Evolutionary conservation across 305 asterid genomes (phyloP).

Genomic region (Fraxinus xanthoxyloides): DNA sequence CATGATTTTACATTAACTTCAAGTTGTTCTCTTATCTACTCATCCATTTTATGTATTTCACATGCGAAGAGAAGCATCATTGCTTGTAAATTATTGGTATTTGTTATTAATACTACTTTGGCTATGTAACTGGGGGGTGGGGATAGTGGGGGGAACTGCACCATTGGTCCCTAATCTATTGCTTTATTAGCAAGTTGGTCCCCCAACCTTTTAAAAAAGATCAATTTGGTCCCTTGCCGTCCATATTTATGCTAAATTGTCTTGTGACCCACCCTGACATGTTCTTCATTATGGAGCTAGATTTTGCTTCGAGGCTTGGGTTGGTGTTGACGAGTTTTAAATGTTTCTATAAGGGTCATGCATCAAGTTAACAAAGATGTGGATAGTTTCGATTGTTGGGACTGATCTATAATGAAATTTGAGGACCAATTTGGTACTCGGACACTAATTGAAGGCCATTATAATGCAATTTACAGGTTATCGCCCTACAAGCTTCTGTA

Average conservation of each 20-base stretch:
- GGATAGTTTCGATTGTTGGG: background rate
- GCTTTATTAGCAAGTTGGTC: background rate
- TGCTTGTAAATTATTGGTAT: background rate
- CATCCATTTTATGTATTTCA: background rate
- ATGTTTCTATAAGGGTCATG: background rate
- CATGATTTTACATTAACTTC: background rate
- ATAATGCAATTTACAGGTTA: constrained; percentile 34
- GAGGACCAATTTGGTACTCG: background rate
- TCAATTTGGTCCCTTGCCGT: background rate
- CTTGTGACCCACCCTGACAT: background rate
- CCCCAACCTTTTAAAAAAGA: background rate
- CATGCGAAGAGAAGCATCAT: background rate
- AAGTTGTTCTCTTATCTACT: background rate
- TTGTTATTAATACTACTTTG: background rate
- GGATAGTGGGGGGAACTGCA: background rate
- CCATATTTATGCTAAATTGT: background rate
- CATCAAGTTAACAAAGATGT: background rate
- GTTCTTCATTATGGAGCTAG: background rate
- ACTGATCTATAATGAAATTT: background rate
- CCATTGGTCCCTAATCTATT: background rate
- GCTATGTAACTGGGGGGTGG: background rate
- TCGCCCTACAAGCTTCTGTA: constrained; percentile 53
- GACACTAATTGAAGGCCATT: background rate
- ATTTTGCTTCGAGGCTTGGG: background rate
- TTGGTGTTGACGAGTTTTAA: background rate